Conservation (phyloP, 306 rosid species). For the Sophora flavescens region DNA sequence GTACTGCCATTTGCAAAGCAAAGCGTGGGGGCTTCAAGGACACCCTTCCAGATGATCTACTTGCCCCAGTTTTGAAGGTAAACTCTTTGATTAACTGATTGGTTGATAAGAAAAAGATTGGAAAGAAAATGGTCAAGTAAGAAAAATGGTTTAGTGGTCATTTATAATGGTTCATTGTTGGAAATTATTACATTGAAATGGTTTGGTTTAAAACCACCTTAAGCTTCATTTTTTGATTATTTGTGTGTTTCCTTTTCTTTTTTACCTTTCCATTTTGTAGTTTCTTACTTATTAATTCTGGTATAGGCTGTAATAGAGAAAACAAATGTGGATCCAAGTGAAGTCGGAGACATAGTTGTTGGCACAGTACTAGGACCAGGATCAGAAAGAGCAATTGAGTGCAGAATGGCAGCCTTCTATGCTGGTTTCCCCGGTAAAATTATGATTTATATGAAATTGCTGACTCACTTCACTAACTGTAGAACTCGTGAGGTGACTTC, state of each 20-base stretch:
- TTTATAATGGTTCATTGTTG: slow-evolving; percentile 32
- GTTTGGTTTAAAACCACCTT: background rate
- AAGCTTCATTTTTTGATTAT: background rate
- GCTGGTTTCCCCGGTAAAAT: slow-evolving; percentile 89
- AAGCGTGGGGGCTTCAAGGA: slow-evolving; percentile 92
- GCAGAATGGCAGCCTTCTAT: slow-evolving; percentile 93
- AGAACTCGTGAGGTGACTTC: slow-evolving; percentile 1
- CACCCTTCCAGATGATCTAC: slow-evolving; percentile 86
- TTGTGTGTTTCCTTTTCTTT: background rate
- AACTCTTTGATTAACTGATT: slow-evolving; percentile 32
- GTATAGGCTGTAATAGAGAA: slow-evolving; percentile 80
- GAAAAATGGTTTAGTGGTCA: slow-evolving; percentile 1
- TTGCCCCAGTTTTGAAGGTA: slow-evolving; percentile 88
- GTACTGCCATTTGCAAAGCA: slow-evolving; percentile 90
- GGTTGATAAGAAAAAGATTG: background rate
- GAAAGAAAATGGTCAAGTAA: background rate
- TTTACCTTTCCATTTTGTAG: background rate
- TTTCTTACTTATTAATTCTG: slow-evolving; percentile 39
- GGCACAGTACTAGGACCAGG: slow-evolving; percentile 94
- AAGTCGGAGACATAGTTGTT: slow-evolving; percentile 90
- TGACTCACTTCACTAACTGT: background rate
- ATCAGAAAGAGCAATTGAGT: slow-evolving; percentile 83
- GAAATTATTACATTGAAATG: slow-evolving; percentile 4
- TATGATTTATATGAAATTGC: slow-evolving; percentile 12
- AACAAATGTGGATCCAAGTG: slow-evolving; percentile 80